Evolutionary conservation across 768 basidiomycete species (phyloP).

Genomic region (Mycena vitilis): DNA sequence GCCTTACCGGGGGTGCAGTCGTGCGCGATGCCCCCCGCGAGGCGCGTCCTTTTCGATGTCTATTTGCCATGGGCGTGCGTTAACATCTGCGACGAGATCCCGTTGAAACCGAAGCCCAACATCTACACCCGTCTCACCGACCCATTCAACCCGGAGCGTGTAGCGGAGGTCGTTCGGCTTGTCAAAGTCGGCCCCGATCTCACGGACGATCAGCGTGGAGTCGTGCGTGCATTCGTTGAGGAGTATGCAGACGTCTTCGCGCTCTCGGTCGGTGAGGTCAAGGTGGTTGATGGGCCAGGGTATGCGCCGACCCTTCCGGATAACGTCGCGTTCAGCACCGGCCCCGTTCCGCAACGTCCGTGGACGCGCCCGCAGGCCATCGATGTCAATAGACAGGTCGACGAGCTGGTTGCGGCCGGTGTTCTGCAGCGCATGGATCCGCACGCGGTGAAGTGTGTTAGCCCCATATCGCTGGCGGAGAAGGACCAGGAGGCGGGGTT

Average conservation of each 20-base stretch:
- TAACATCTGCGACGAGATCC: background rate
- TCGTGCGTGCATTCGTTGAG: conserved; percentile 38
- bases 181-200: conserved; percentile 47
- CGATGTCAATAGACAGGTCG: background rate
- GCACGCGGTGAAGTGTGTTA: conserved; percentile 7
- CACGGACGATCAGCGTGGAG: conserved; percentile 35
- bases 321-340: conserved; percentile 40
- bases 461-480: conserved; percentile 5
- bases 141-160: conserved; percentile 39
- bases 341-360: conserved; percentile 32
- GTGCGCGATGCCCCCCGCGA: conserved; percentile 22
- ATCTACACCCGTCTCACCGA: conserved; percentile 39
- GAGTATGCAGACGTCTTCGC: conserved; percentile 54
- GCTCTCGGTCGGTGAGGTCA: conserved; percentile 50
- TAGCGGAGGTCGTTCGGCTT: conserved; percentile 35
- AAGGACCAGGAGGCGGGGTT: background rate
- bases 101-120: background rate
- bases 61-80: background rate
- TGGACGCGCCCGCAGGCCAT: conserved; percentile 2
- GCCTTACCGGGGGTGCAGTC: conserved; percentile 13
- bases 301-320: conserved; percentile 46
- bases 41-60: conserved; percentile 13
- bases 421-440: background rate
- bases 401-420: background rate
- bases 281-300: conserved; percentile 40